Evolutionary conservation across 176 grass and related monocot species (phyloP), one percentile per base, ranked within the genome.

Genomic region (Panicum miliaceum): DNA sequence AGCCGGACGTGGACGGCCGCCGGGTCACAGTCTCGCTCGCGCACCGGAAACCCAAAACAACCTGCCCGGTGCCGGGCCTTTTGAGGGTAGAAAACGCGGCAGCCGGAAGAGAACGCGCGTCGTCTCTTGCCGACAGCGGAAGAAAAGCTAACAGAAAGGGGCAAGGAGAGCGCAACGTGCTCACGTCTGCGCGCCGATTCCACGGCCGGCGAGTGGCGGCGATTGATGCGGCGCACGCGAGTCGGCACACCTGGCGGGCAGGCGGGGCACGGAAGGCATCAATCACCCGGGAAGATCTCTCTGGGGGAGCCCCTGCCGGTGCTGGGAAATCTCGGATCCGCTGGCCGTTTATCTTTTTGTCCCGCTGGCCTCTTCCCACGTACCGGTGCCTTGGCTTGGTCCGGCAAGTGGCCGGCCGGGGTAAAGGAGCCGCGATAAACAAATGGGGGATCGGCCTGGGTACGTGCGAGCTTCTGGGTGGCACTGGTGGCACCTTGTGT

Each of bases 261-360:
- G 41, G 38, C 57, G 12, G 16, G 19, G 84, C 89, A 90, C 79
- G 89, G 59, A 78, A 86, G 12, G 89, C 19, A 90, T 87, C 80
- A 2, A 73, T 58, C 78, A 0, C 7, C 56, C 52, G 70, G 70
- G 50, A 89, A 75, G 87, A 80, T 67, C 20, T 70, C 22, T 42
- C 19, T 19, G 41, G 56, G 41, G 56, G 29, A 32, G 29, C 29
- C 29, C 29, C 29, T 32, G 29, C 29, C 29, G 29, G 29, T 32
- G 29, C 29, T 32, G 29, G 29, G 29, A 32, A 32, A 32, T 32
- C 29, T 32, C 29, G 29, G 29, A 32, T 32, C 29, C 29, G 29
- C 29, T 32, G 29, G 29, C 29, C 29, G 29, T 32, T 32, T 32
- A 32, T 32, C 29, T 32, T 34, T 69, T 29, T 29, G 5, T 35